Percentiles rank a stretch among this genome's conserved stretches.
Evolutionary conservation across 176 grass and related monocot genomes (phyloP).

Genomic region (Aegilops speltoides): DNA sequence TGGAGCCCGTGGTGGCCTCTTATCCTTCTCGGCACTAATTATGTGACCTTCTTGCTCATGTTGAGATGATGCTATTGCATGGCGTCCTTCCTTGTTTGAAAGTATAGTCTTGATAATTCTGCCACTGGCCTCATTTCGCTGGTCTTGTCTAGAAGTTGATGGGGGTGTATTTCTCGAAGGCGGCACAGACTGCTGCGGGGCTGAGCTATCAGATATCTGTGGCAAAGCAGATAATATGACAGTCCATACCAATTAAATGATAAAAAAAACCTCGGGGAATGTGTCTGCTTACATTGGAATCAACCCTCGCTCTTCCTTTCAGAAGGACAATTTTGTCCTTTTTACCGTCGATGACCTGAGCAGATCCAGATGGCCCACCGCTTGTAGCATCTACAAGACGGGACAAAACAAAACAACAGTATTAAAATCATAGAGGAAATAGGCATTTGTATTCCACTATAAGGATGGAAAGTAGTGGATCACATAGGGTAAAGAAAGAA

Average conservation of each 20-base stretch:
- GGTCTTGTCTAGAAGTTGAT: slow-evolving; percentile 58
- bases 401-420: not conserved
- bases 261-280: not conserved
- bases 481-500: not conserved
- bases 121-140: slow-evolving; percentile 51
- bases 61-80: slow-evolving; percentile 43
- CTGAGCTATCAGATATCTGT: slow-evolving; percentile 54
- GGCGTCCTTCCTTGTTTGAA: slow-evolving; percentile 63
- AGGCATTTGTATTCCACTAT: not conserved
- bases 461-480: slow-evolving; percentile 12
- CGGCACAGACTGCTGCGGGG: slow-evolving; percentile 41
- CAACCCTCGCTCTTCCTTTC: slow-evolving; percentile 75
- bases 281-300: slow-evolving; percentile 56
- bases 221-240: slow-evolving; percentile 10
- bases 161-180: slow-evolving; percentile 41
- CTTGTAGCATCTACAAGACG: slow-evolving; percentile 45
- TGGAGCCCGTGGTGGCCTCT: slow-evolving; percentile 50
- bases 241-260: slow-evolving; percentile 27
- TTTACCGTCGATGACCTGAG: slow-evolving; percentile 51
- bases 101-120: slow-evolving; percentile 76
- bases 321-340: slow-evolving; percentile 82
- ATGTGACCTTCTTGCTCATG: slow-evolving; percentile 51
- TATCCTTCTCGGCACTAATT: slow-evolving; percentile 60
- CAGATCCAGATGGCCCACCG: slow-evolving; percentile 45
- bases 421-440: slow-evolving; percentile 20